phyloP scores from a whole-genome alignment of 192 early-diverging fungal genomes.

The Coemansia sp. region DNA sequence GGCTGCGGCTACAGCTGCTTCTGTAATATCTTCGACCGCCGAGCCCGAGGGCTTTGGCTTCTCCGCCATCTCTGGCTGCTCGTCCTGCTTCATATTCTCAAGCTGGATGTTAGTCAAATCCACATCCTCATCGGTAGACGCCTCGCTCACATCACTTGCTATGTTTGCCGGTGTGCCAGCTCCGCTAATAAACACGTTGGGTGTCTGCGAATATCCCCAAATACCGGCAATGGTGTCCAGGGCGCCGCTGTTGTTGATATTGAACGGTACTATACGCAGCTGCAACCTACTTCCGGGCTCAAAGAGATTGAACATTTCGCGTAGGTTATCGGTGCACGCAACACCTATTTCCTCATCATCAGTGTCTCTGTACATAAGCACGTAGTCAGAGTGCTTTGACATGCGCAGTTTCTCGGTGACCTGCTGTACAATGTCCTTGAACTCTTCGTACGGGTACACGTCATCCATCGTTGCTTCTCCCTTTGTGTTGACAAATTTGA shows the following conservation, averaged over 20 bases:
- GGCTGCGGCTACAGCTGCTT: constrained; percentile 29
- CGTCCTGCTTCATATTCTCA: constrained; percentile 11
- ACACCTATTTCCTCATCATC: constrained; percentile 54
- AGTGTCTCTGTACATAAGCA: constrained; percentile 47
- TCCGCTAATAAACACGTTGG: constrained; percentile 33
- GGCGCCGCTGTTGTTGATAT: constrained; percentile 42
- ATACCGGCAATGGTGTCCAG: constrained; percentile 38
- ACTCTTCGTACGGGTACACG: constrained; percentile 39
- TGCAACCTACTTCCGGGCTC: constrained; percentile 44
- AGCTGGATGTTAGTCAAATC: constrained; percentile 25
- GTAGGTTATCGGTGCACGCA: constrained; percentile 46
- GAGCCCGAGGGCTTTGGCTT: constrained; percentile 18
- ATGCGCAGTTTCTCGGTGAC: constrained; percentile 46
- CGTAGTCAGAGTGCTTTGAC: constrained; percentile 25
- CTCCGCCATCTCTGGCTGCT: constrained; percentile 29
- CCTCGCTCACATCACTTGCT: constrained; percentile 8
- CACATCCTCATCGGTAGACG: constrained; percentile 12
- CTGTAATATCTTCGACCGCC: constrained; percentile 35
- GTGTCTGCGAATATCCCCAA: constrained; percentile 43
- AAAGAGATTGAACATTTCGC: constrained; percentile 50
- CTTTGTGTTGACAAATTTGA: constrained; percentile 46
- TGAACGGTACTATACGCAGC: constrained; percentile 43
- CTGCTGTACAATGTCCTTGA: constrained; percentile 32
- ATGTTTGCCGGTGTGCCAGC: background rate
- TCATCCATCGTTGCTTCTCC: constrained; percentile 46